A percentile compares a stretch with the other conserved stretches of the same genome.
phyloP scores from a whole-genome alignment of 192 early-diverging fungal genomes.

The Gaertneriomyces semiglobifer region DNA sequence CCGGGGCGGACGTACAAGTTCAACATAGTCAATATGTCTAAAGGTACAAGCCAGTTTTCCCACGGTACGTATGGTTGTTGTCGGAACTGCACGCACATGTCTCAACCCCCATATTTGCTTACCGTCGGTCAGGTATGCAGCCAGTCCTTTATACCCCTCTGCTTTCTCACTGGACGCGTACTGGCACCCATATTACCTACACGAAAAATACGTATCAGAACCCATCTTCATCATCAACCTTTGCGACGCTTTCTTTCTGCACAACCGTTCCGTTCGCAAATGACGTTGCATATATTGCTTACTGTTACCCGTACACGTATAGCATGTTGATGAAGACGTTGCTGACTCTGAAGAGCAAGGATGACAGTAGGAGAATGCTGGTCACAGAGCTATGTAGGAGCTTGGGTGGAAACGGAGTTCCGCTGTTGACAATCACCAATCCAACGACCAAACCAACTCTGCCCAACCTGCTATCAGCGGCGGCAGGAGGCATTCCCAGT shows the following conservation, averaged over 20 bases:
- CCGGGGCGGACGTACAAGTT: slow-evolving; percentile 42
- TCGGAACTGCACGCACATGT: background rate
- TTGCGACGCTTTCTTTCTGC: slow-evolving; percentile 44
- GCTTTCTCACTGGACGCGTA: slow-evolving; percentile 41
- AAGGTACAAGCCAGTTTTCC: slow-evolving; percentile 50
- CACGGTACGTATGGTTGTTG: slow-evolving; percentile 33
- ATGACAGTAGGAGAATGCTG: slow-evolving; percentile 19
- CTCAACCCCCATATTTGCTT: slow-evolving; percentile 1
- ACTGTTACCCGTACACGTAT: slow-evolving; percentile 58
- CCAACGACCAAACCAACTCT: background rate
- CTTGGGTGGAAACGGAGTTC: slow-evolving; percentile 43
- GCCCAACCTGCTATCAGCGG: slow-evolving; percentile 12
- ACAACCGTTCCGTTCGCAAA: slow-evolving; percentile 22
- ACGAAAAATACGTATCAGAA: slow-evolving; percentile 34
- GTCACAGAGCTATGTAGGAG: slow-evolving; percentile 27
- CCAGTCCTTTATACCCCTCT: slow-evolving; percentile 47
- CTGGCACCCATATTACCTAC: slow-evolving; percentile 47
- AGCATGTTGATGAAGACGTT: slow-evolving; percentile 10
- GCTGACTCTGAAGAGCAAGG: slow-evolving; percentile 22
- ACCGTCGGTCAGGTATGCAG: slow-evolving; percentile 46
- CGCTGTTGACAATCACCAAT: slow-evolving; percentile 52
- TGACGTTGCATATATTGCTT: slow-evolving; percentile 48
- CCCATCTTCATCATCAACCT: slow-evolving; percentile 18
- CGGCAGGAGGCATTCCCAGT: slow-evolving; percentile 21
- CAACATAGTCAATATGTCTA: slow-evolving; percentile 57